Evolutionary conservation across 805 yeast species (phyloP), one percentile per base, ranked within the genome.

Genomic region (Yueomyces sinensis): DNA sequence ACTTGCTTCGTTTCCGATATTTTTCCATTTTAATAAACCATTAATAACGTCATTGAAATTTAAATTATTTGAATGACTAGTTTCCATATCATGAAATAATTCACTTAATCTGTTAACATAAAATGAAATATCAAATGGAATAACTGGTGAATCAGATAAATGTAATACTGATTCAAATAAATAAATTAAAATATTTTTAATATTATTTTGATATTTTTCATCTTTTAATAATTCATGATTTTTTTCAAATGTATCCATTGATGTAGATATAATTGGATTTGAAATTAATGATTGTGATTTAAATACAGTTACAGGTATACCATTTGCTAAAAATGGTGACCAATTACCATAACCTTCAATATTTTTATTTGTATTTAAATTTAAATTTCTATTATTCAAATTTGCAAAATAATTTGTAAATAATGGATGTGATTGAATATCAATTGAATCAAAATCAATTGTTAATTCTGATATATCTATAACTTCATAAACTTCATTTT

Each of bases 91-190:
- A 19, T 59, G 54, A 13, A 64, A 49, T 42, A 70, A 70, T 1
- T 53, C 49, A 19, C 60, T 60, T 34, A 81, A 41, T 9, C 55
- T 54, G 2, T 57, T 49, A 2, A 70, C 71, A 37, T 71, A 62
- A 6, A 61, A 56, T 4, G 49, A 50, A 22, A 81, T 52, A 50
- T 76, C 70, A 44, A 68, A 78, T 2, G 94, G 94, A 14, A 86
- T 63, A 31, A 82, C 51, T 1, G 95, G 93, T 25, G 68, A 71
- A 44, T 84, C 93, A 0, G 75, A 67, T n/a, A 79, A 46, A 31
- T 68, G 65, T 9, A 83, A 46, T 0, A 68, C 57, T 5, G 79
- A 41, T 22, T 65, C 58, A 1, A 79, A 59, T 1, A 76, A 44
- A 15, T 78, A 46, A 37, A 71, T 70, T 1, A 74, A 70, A 37